Percentiles rank a stretch among this genome's conserved stretches.
phyloP scores from a whole-genome alignment of 202 grass and related monocot species.

The Panicum hallii region DNA sequence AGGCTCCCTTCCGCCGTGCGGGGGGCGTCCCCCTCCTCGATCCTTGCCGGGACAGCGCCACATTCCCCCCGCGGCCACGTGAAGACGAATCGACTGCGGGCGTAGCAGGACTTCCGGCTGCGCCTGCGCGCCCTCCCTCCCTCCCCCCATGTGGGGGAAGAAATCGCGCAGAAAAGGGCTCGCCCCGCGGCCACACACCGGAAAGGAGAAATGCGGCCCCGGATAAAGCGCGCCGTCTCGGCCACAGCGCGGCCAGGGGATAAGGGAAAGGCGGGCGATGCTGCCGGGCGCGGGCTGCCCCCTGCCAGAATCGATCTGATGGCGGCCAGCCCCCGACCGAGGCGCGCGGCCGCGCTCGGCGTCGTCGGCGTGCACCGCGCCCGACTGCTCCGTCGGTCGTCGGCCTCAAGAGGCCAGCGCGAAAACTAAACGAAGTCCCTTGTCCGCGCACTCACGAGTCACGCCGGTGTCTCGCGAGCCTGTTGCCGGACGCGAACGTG shows the following conservation, averaged over 20 bases:
- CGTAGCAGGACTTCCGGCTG: not conserved
- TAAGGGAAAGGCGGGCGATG: not conserved
- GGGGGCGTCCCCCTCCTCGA: too few relatives aligned
- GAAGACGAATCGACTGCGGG: slow-evolving; percentile 10
- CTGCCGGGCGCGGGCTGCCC: not conserved
- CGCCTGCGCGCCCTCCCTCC: too few relatives aligned
- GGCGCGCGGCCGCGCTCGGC: too few relatives aligned
- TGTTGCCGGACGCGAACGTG: too few relatives aligned
- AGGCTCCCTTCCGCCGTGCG: too few relatives aligned
- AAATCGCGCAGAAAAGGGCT: not conserved
- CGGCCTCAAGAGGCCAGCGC: too few relatives aligned
- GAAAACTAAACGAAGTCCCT: too few relatives aligned
- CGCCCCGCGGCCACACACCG: slow-evolving; percentile 25
- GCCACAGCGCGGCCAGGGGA: not conserved
- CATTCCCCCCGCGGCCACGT: slow-evolving; percentile 19
- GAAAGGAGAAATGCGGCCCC: slow-evolving; percentile 22
- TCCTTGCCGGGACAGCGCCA: not conserved
- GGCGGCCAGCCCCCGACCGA: not conserved
- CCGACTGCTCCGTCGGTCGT: too few relatives aligned
- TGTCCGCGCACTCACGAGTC: too few relatives aligned
- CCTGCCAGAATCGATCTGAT: slow-evolving; percentile 6
- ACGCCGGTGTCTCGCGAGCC: too few relatives aligned
- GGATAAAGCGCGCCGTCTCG: slow-evolving; percentile 27
- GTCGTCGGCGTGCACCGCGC: too few relatives aligned
- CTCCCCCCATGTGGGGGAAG: not conserved